These are phyloP conservation scores for Scedosporium boydii DNA, from an alignment of 2,329 filamentous ascomycete genomes.

Conservation along the genomic window DNA sequence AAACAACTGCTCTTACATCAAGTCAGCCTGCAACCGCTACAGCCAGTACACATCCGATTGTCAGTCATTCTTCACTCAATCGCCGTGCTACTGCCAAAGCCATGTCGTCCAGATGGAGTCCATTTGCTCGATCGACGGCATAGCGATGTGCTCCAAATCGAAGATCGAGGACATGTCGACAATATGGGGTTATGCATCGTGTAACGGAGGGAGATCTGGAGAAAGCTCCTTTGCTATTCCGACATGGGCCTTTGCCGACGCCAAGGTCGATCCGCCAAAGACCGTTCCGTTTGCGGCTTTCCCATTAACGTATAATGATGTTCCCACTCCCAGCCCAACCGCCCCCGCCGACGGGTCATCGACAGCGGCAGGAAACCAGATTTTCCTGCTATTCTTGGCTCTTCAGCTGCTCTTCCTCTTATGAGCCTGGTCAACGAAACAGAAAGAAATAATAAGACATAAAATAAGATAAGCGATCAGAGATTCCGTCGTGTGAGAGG, in stretches of 20 bases:
- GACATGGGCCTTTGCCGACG: neutral
- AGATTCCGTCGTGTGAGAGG: too few relatives aligned
- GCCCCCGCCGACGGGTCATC: neutral
- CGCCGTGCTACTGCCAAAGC: neutral
- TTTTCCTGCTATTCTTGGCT: neutral
- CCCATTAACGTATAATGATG: neutral
- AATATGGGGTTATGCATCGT: neutral
- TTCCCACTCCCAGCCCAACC: neutral
- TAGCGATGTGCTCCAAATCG: neutral
- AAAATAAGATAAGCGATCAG: too few relatives aligned
- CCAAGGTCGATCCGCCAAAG: neutral
- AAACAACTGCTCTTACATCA: neutral
- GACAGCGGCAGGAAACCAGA: neutral
- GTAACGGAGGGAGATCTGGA: neutral
- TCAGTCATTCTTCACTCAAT: neutral
- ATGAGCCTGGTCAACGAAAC: neutral
- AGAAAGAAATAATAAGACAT: too few relatives aligned
- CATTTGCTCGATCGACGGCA: neutral
- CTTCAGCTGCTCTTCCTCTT: neutral
- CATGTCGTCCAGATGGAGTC: neutral
- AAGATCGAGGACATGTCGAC: neutral
- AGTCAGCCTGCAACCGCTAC: neutral
- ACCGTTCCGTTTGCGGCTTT: neutral
- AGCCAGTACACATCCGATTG: neutral
- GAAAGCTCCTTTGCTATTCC: neutral